These are phyloP conservation scores for Aspergillus eucalypticola DNA, from an alignment of 2,329 filamentous ascomycete genomes.

Conservation along the genomic window DNA sequence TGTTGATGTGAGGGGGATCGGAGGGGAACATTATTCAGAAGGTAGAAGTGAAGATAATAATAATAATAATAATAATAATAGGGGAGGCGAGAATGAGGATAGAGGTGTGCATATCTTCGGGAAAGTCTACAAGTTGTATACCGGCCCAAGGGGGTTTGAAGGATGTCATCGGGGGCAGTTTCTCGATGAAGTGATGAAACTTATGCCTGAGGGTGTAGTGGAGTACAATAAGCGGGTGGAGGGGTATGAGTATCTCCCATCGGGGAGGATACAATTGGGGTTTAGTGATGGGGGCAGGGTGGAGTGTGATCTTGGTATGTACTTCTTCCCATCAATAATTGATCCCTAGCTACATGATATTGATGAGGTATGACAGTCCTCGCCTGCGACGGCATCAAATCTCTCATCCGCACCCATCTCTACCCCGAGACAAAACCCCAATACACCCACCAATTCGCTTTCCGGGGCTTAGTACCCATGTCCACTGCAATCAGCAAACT, in stretches of 20 bases:
- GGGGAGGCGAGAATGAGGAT: neutral
- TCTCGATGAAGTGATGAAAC: slow-evolving; percentile 43
- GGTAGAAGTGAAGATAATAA: too few relatives aligned
- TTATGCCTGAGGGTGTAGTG: slow-evolving; percentile 41
- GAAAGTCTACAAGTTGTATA: slow-evolving; percentile 20
- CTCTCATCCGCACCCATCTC: slow-evolving; percentile 54
- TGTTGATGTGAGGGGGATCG: too few relatives aligned
- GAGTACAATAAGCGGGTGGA: slow-evolving; percentile 40
- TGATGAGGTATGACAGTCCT: slow-evolving; percentile 32
- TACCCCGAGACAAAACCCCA: slow-evolving; percentile 49
- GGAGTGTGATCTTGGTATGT: slow-evolving; percentile 40
- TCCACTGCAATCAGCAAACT: slow-evolving; percentile 51
- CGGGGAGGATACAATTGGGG: slow-evolving; percentile 29
- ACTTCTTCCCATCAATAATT: neutral
- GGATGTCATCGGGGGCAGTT: slow-evolving; percentile 44
- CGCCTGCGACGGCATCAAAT: slow-evolving; percentile 67
- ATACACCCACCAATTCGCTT: slow-evolving; percentile 63
- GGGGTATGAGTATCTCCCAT: slow-evolving; percentile 26
- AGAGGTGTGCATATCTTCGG: slow-evolving; percentile 11
- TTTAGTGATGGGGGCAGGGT: slow-evolving; percentile 51
- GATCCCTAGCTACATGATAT: neutral
- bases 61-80: neutral
- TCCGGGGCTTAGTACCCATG: slow-evolving; percentile 64
- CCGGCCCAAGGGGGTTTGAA: slow-evolving; percentile 21
- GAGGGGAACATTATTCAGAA: too few relatives aligned